phyloP scores from a whole-genome alignment of 2,329 filamentous ascomycete species.

The Fusarium sp. region DNA sequence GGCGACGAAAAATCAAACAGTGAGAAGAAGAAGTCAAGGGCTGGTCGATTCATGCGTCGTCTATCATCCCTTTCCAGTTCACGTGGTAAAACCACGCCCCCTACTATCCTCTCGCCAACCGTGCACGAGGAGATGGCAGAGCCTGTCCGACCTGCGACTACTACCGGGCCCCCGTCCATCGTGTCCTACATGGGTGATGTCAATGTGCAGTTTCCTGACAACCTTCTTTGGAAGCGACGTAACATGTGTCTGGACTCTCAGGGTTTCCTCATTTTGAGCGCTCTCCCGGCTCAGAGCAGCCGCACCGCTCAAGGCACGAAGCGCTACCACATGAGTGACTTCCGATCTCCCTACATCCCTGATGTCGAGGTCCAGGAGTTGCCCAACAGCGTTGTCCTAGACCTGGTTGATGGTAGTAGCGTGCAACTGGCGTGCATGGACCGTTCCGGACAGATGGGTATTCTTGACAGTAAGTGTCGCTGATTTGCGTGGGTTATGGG shows the following conservation, averaged over 20 bases:
- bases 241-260: constrained; percentile 85
- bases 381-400: constrained; percentile 79
- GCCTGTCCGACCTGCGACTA: constrained; percentile 43
- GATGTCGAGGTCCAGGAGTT: constrained; percentile 94
- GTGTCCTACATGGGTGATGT: constrained; percentile 84
- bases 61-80: constrained; percentile 63
- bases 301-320: constrained; percentile 63
- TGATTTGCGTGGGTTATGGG: background rate
- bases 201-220: constrained; percentile 97
- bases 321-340: constrained; percentile 87
- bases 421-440: constrained; percentile 73
- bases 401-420: constrained; percentile 68
- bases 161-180: constrained; percentile 51
- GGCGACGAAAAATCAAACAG: constrained; percentile 57
- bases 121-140: constrained; percentile 56
- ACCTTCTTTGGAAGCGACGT: constrained; percentile 93
- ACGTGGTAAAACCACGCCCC: constrained; percentile 55
- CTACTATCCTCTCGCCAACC: constrained; percentile 58
- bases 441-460: constrained; percentile 63
- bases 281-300: constrained; percentile 64
- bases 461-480: constrained; percentile 61
- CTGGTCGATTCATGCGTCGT: constrained; percentile 67
- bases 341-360: constrained; percentile 80
- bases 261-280: constrained; percentile 83
- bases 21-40: constrained; percentile 61